Percentiles rank a stretch among this genome's conserved stretches.
Evolutionary conservation across 164 flowering plant genomes (phyloP).

Genomic region (Pachysandra terminalis): DNA sequence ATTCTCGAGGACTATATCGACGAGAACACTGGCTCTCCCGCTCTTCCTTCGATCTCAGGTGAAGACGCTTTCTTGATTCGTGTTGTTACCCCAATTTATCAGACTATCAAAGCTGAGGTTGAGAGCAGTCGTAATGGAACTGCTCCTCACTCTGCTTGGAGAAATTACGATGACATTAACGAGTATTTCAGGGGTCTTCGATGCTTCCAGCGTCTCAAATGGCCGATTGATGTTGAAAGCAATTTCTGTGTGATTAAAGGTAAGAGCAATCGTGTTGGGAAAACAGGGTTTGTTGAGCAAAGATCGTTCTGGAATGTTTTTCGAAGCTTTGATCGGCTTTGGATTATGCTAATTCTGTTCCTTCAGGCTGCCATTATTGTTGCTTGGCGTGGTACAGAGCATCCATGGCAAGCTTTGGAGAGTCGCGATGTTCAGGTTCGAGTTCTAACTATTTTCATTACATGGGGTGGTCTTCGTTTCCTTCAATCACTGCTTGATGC

Average conservation of each 20-base stretch:
- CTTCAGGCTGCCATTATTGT: conserved; percentile 76
- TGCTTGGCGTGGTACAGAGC: conserved; percentile 49
- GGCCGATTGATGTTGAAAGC: conserved; percentile 64
- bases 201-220: conserved; percentile 58
- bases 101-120: conserved; percentile 51
- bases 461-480: conserved; percentile 79
- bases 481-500: conserved; percentile 82
- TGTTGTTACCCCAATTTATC: conserved; percentile 65
- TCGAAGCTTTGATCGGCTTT: conserved; percentile 84
- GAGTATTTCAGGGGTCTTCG: conserved; percentile 89
- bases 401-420: conserved; percentile 67
- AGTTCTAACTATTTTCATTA: conserved; percentile 67
- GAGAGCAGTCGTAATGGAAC: conserved; percentile 70
- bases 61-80: conserved; percentile 51
- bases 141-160: conserved; percentile 88
- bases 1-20: conserved; percentile 66
- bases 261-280: conserved; percentile 51
- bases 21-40: conserved; percentile 52
- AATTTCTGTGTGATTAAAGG: conserved; percentile 36
- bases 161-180: conserved; percentile 93
- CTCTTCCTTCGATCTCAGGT: conserved; percentile 39
- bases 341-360: conserved; percentile 73
- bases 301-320: conserved; percentile 90
- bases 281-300: conserved; percentile 94
- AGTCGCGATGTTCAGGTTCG: conserved; percentile 61